These are phyloP conservation scores for Malassezia japonica DNA, from an alignment of 1,284 basidiomycete species.

Conservation along the genomic window DNA sequence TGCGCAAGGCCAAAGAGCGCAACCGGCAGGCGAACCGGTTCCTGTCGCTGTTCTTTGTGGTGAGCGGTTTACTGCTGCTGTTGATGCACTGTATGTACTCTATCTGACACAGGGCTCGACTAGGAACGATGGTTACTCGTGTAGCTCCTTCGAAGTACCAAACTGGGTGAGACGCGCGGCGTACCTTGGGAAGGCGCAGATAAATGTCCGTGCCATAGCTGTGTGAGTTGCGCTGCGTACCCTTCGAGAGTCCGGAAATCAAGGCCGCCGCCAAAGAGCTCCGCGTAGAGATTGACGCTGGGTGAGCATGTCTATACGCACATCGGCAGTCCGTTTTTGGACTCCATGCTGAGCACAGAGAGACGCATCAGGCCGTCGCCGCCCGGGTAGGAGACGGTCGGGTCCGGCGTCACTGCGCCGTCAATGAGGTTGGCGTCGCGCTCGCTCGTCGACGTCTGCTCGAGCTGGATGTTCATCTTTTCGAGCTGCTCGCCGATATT, in stretches of 20 bases:
- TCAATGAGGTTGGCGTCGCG: background rate
- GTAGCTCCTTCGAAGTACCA: slow-evolving; percentile 10
- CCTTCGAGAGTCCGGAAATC: slow-evolving; percentile 14
- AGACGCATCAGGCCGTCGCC: slow-evolving; percentile 17
- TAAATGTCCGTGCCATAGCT: slow-evolving; percentile 17
- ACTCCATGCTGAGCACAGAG: slow-evolving; percentile 13
- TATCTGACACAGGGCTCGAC: slow-evolving; percentile 11
- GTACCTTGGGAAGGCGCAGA: slow-evolving; percentile 13
- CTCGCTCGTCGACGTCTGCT: background rate
- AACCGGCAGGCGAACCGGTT: slow-evolving; percentile 72
- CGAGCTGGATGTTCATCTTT: slow-evolving; percentile 9
- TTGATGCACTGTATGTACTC: slow-evolving; percentile 61
- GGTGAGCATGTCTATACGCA: background rate
- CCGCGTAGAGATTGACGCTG: slow-evolving; percentile 13
- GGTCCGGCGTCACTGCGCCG: background rate
- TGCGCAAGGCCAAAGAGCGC: slow-evolving; percentile 68
- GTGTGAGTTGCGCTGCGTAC: background rate
- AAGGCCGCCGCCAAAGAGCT: slow-evolving; percentile 14
- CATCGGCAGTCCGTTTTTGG: slow-evolving; percentile 12
- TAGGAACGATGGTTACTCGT: slow-evolving; percentile 5
- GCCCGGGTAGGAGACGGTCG: slow-evolving; percentile 2
- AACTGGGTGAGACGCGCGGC: no score
- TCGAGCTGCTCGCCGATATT: slow-evolving; percentile 16
- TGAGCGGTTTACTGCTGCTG: slow-evolving; percentile 70
- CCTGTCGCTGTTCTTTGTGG: slow-evolving; percentile 73